These are phyloP conservation scores for Botryotinia convoluta DNA, from an alignment of 2,329 filamentous ascomycete species.

Conservation along the genomic window DNA sequence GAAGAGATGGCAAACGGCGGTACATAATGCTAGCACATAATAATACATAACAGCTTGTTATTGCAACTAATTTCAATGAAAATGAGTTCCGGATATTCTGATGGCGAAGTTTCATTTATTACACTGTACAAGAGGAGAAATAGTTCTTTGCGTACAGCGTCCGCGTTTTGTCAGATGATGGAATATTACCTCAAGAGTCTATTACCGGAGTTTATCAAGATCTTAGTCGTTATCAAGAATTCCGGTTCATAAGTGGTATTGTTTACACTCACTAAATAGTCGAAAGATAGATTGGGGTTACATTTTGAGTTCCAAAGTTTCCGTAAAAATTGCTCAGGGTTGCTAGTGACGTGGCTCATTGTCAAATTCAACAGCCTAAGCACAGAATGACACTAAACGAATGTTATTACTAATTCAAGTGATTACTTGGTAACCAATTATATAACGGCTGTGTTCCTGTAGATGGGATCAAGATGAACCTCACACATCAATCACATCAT, in stretches of 20 bases:
- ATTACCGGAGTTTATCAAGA: not conserved
- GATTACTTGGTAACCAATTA: no score
- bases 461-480: not conserved
- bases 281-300: not conserved
- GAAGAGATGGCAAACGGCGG: not conserved
- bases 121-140: not conserved
- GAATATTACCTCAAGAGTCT: not conserved
- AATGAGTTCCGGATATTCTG: not conserved
- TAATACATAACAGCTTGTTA: not conserved
- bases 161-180: not conserved
- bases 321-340: not conserved
- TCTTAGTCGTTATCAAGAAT: not conserved
- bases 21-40: not conserved
- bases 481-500: not conserved
- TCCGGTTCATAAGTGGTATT: no score
- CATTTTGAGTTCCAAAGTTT: not conserved
- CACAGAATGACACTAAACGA: no score
- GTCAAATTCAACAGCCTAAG: no score
- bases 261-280: no score
- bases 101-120: not conserved
- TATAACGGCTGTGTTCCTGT: not conserved
- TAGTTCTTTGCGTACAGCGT: not conserved
- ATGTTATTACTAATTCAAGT: no score
- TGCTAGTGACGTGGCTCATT: not conserved
- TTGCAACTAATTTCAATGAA: not conserved